phyloP scores from a whole-genome alignment of 352 stramenopile species.

The Phytophthora multivora region DNA sequence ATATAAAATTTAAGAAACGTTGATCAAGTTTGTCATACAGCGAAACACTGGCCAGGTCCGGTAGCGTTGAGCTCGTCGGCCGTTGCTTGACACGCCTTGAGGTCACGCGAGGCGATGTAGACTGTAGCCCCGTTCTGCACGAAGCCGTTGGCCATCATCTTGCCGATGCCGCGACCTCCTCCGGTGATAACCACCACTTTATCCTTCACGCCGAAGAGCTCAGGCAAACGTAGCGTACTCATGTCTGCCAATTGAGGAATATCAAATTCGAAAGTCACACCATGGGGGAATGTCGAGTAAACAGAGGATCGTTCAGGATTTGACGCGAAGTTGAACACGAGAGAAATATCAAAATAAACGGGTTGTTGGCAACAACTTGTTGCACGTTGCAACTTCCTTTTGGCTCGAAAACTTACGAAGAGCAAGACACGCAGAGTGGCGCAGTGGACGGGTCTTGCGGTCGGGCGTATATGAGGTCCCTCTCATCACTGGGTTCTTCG shows the following conservation, averaged over 20 bases:
- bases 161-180: slow-evolving; percentile 93
- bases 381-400: no score
- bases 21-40: slow-evolving; percentile 23
- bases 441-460: slow-evolving; percentile 56
- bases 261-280: neutral
- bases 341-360: no score
- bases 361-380: no score
- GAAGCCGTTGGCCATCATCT: slow-evolving; percentile 96
- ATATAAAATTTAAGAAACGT: slow-evolving; percentile 18
- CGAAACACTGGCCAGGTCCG: slow-evolving; percentile 66
- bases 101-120: slow-evolving; percentile 90
- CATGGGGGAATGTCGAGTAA: neutral
- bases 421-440: slow-evolving; percentile 84
- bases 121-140: slow-evolving; percentile 92
- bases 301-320: slow-evolving; percentile 2
- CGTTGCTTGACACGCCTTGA: slow-evolving; percentile 80
- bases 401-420: slow-evolving; percentile 45
- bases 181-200: slow-evolving; percentile 91
- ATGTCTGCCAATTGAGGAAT: neutral
- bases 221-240: slow-evolving; percentile 14
- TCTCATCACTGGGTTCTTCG: slow-evolving; percentile 41
- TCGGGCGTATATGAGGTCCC: slow-evolving; percentile 50
- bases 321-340: neutral
- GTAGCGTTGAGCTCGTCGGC: slow-evolving; percentile 69
- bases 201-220: slow-evolving; percentile 45